phyloP scores from a whole-genome alignment of 2,329 filamentous ascomycete species.

The Fusarium xylarioides region DNA sequence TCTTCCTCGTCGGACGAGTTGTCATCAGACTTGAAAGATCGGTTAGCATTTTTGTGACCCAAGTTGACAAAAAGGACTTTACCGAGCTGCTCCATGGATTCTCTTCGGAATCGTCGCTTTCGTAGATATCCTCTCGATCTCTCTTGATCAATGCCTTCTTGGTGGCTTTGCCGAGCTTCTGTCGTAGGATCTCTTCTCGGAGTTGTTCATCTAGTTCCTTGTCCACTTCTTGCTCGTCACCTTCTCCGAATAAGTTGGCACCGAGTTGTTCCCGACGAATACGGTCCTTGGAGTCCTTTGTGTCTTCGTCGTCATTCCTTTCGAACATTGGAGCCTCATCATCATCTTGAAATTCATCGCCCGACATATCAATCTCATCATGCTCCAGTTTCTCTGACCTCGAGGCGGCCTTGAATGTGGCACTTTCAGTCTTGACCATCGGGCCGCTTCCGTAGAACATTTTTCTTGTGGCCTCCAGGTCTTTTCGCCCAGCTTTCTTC shows the following conservation, averaged over 20 bases:
- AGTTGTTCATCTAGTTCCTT: slow-evolving; percentile 75
- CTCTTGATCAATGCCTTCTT: slow-evolving; percentile 84
- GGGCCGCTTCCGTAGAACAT: slow-evolving; percentile 62
- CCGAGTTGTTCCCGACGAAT: slow-evolving; percentile 85
- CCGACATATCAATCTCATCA: slow-evolving; percentile 72
- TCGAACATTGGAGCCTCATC: slow-evolving; percentile 83
- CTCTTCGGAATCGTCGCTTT: slow-evolving; percentile 68
- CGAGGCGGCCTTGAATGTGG: slow-evolving; percentile 68
- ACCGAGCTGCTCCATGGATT: slow-evolving; percentile 54
- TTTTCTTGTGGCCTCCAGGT: slow-evolving; percentile 67
- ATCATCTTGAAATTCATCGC: slow-evolving; percentile 85
- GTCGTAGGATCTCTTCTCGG: slow-evolving; percentile 74
- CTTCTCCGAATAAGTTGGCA: slow-evolving; percentile 82
- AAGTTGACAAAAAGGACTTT: slow-evolving; percentile 8
- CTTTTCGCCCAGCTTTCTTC: slow-evolving; percentile 63
- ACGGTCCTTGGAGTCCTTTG: slow-evolving; percentile 74
- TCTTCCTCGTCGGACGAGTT: slow-evolving; percentile 51
- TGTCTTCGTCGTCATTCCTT: slow-evolving; percentile 81
- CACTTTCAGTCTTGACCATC: slow-evolving; percentile 74
- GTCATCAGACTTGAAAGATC: slow-evolving; percentile 57
- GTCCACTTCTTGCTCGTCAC: slow-evolving; percentile 76
- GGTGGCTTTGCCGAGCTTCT: slow-evolving; percentile 77
- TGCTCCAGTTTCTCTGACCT: slow-evolving; percentile 75
- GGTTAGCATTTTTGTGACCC: slow-evolving; percentile 30
- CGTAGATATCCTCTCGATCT: slow-evolving; percentile 88